phyloP scores from a whole-genome alignment of 495 filamentous ascomycete genomes.

The Neurospora africana region DNA sequence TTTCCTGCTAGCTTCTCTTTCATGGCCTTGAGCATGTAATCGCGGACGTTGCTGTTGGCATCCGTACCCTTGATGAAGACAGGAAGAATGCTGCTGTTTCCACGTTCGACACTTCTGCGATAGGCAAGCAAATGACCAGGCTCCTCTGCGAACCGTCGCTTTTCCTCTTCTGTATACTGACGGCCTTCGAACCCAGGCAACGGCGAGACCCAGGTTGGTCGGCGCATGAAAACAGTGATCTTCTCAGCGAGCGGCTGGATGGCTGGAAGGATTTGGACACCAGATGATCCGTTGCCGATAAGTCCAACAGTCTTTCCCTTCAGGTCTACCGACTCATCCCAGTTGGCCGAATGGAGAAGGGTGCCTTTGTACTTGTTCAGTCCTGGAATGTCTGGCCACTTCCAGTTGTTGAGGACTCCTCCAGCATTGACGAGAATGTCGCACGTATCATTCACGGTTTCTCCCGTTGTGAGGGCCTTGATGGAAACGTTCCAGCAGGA shows the following conservation, averaged over 20 bases:
- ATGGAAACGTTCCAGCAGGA: neutral
- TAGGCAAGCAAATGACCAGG: slow-evolving; percentile 14
- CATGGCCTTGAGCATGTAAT: slow-evolving; percentile 8
- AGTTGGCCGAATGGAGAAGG: slow-evolving; percentile 41
- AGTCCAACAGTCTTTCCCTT: slow-evolving; percentile 36
- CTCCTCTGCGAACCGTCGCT: slow-evolving; percentile 18
- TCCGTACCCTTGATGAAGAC: slow-evolving; percentile 25
- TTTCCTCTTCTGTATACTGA: slow-evolving; percentile 19
- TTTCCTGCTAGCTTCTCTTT: slow-evolving; percentile 14
- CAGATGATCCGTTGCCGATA: slow-evolving; percentile 27
- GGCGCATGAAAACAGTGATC: slow-evolving; percentile 38
- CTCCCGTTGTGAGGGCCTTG: neutral
- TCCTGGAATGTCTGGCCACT: slow-evolving; percentile 39
- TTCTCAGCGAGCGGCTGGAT: slow-evolving; percentile 35
- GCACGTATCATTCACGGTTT: neutral
- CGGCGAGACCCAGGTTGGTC: slow-evolving; percentile 46
- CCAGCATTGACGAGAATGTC: neutral
- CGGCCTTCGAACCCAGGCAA: slow-evolving; percentile 28
- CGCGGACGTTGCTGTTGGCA: slow-evolving; percentile 15
- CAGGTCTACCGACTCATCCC: slow-evolving; percentile 36
- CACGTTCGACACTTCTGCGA: slow-evolving; percentile 18
- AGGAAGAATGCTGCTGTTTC: slow-evolving; percentile 28
- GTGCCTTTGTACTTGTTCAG: slow-evolving; percentile 31
- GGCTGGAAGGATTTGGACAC: slow-evolving; percentile 42
- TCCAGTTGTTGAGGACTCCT: slow-evolving; percentile 9